Base-by-base conservation (phyloP, 2,329 filamentous ascomycete species). In the Colletotrichum sp. region DNA sequence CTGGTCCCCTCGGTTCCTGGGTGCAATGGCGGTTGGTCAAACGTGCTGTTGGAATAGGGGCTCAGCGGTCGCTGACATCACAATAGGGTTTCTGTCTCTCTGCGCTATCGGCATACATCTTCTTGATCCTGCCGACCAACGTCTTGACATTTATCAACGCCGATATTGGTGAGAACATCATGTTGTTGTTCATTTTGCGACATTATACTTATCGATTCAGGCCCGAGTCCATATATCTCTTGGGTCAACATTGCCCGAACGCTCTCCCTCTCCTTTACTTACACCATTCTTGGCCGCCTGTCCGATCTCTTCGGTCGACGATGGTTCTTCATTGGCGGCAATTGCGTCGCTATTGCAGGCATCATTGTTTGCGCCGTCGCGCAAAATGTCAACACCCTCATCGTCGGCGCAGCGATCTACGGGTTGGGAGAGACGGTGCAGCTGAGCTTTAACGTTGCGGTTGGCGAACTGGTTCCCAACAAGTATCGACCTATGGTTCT, bases 401-500 rank as follows among this genome's bases (percentile, higher is more conserved):
- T 86, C 62, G 75, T 81, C n/a, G 84, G 83, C 24, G 82, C 80
- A 56, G 83, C 80, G 4, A 77, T 86, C 8, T 83, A 83, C 56
- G 84, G 84, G 5, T 66, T 85, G 15, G 84, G 82, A 8, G 83
- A 83, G 77, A 83, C 83, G 1, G 82, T 82, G 4, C 84, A 85
- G 79, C 78, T 85, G 60, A 83, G 80, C 43, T 85, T 83, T 77
- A 83, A 84, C 56, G 82, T 84, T 12, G 82, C 82, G 8, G 79
- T 87, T 15, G 82, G 83, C 21, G 85, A 87, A 78, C 78, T 87
- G 21, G 83, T 87, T 16, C 85, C 85, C 21, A 87, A 86, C 79
- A 86, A 86, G 80, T 84, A 86, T 70, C 82, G 85, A 10, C 80
- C 82, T 13, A 77, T 83, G 68, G 82, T 82, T 6, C 64, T 81